Percentiles rank a stretch among this genome's conserved stretches.
These are phyloP conservation scores for Thielaviopsis populi DNA, from an alignment of 2,329 filamentous ascomycete species.

Conservation along the genomic window DNA sequence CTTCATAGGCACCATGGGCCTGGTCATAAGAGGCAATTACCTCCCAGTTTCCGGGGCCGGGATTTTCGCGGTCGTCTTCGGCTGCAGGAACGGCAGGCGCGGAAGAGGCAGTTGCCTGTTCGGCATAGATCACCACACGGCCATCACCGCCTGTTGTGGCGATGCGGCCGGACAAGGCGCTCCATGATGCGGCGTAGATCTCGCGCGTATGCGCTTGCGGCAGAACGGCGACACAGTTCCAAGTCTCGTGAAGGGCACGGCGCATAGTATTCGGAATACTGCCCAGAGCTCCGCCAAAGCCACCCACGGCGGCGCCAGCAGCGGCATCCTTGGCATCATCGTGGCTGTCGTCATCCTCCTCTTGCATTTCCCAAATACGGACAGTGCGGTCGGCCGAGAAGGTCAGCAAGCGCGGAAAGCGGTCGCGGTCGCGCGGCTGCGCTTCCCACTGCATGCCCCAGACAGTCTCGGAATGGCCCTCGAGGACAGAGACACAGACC, in stretches of 20 bases:
- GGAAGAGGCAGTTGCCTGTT: constrained; percentile 27
- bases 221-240: constrained; percentile 62
- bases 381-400: constrained; percentile 73
- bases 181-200: constrained; percentile 79
- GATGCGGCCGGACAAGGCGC: constrained; percentile 56
- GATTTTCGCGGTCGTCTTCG: not conserved
- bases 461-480: constrained; percentile 72
- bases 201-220: constrained; percentile 64
- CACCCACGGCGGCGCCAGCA: constrained; percentile 26
- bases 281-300: constrained; percentile 31
- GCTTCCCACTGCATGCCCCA: constrained; percentile 71
- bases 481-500: constrained; percentile 71
- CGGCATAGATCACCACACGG: constrained; percentile 62
- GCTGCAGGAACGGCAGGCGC: constrained; percentile 9
- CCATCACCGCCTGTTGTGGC: constrained; percentile 88
- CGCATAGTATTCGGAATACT: constrained; percentile 80
- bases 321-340: constrained; percentile 23
- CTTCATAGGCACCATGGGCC: constrained; percentile 81
- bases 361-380: constrained; percentile 59
- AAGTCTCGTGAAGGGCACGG: constrained; percentile 61
- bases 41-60: constrained; percentile 46
- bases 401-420: constrained; percentile 54
- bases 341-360: constrained; percentile 36
- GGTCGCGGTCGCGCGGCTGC: constrained; percentile 25
- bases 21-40: constrained; percentile 53